These are phyloP conservation scores for Tylopilus sp. DNA, from an alignment of 768 basidiomycete species.

Conservation along the genomic window DNA sequence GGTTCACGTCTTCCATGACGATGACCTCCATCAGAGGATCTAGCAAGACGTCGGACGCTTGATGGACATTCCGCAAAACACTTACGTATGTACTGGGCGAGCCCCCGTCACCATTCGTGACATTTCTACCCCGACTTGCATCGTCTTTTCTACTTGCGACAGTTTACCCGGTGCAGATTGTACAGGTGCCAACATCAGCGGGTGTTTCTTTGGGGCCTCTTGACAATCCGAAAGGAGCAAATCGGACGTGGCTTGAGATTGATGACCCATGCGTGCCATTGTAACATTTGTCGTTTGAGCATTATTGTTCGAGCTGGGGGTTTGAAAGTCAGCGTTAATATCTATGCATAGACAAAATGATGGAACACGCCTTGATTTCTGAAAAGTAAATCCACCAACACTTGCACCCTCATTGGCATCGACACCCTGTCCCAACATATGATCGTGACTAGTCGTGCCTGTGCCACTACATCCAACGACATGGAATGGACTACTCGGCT, in stretches of 20 bases:
- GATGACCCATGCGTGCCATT: background rate
- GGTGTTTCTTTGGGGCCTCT: background rate
- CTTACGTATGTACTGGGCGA: constrained; percentile 3
- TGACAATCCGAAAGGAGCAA: background rate
- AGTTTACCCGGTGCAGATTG: background rate
- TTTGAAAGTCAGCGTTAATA: constrained; percentile 1
- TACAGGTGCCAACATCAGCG: background rate
- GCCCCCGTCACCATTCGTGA: background rate
- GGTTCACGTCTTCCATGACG: background rate
- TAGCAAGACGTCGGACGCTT: constrained; percentile 3
- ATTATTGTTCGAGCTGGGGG: background rate
- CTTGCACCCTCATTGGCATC: background rate
- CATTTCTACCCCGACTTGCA: background rate
- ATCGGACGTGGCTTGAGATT: background rate
- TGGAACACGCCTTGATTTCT: background rate
- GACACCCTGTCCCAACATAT: background rate
- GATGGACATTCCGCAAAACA: background rate
- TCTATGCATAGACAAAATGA: background rate
- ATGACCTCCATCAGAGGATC: background rate
- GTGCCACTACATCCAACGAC: background rate
- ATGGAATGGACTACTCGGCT: background rate
- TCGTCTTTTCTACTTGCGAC: background rate
- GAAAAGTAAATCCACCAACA: background rate
- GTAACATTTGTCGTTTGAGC: background rate
- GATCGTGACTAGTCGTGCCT: too few relatives aligned